phyloP scores from a whole-genome alignment of 2,329 filamentous ascomycete species.

The Boeremia lycopersici region DNA sequence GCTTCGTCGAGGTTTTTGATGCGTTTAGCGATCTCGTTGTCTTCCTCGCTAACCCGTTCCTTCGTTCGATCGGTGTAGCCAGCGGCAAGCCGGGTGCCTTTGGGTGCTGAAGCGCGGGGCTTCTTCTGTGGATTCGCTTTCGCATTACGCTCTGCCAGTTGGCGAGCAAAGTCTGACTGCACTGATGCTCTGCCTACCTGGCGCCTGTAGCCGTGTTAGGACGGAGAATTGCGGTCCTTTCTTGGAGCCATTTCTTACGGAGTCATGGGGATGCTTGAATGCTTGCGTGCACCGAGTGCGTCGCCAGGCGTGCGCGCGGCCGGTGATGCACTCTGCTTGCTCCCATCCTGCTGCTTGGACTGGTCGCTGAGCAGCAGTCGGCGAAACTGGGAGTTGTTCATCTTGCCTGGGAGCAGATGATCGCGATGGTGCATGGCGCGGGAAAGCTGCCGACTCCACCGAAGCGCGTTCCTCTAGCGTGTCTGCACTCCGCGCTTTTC shows the following conservation, averaged over 20 bases:
- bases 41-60: conserved; percentile 59
- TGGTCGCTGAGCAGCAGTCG: conserved; percentile 69
- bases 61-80: conserved; percentile 87
- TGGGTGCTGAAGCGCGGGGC: conserved; percentile 79
- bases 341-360: conserved; percentile 41
- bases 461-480: conserved; percentile 8
- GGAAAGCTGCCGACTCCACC: conserved; percentile 4
- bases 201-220: conserved; percentile 57
- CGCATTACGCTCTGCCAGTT: conserved; percentile 75
- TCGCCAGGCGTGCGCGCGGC: conserved; percentile 46
- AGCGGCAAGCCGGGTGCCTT: conserved; percentile 76
- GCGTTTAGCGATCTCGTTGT: conserved; percentile 65
- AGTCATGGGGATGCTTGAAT: conserved; percentile 89
- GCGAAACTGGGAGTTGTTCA: conserved; percentile 97
- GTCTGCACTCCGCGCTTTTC: background rate
- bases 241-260: conserved; percentile 63
- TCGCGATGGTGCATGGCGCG: background rate
- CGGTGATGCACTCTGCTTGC: conserved; percentile 26
- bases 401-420: conserved; percentile 47
- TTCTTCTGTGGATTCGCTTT: conserved; percentile 67
- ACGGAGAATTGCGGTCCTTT: background rate
- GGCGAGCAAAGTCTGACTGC: conserved; percentile 77
- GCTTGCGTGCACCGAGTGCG: conserved; percentile 76
- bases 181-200: conserved; percentile 61
- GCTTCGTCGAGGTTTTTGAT: conserved; percentile 81